phyloP scores from a whole-genome alignment of 129 eudicot species.

The Heracleum sosnowskyi region DNA sequence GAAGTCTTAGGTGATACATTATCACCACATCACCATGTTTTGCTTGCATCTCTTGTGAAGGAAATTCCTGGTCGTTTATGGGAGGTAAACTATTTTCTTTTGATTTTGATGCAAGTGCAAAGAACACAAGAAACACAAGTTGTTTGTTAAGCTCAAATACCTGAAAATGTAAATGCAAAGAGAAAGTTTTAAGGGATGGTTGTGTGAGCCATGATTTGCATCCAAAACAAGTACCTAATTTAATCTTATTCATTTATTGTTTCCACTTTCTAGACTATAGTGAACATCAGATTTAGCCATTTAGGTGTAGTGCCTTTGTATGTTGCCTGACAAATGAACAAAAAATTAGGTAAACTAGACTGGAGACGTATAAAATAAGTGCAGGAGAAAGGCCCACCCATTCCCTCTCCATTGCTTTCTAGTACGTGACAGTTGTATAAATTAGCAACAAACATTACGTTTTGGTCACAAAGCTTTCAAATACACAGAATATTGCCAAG shows the following conservation, averaged over 20 bases:
- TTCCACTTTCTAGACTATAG: background rate
- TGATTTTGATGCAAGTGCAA: background rate
- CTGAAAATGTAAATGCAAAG: background rate
- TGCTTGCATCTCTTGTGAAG: conserved; percentile 74
- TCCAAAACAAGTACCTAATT: background rate
- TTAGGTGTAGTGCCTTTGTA: background rate
- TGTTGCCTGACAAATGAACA: background rate
- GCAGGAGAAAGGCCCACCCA: background rate
- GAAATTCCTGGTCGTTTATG: conserved; percentile 96
- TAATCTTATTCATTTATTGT: background rate
- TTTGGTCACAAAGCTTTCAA: background rate
- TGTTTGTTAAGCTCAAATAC: background rate
- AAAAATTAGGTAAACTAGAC: background rate
- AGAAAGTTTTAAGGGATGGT: background rate
- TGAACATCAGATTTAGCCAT: background rate
- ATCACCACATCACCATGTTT: conserved; percentile 51
- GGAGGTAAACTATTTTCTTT: conserved; percentile 61
- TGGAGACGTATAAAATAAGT: background rate
- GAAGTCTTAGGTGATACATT: conserved; percentile 73
- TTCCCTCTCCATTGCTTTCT: background rate
- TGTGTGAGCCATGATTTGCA: background rate
- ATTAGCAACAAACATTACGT: background rate
- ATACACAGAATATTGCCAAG: background rate
- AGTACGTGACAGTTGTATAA: background rate
- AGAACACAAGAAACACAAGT: background rate